These are phyloP conservation scores for Emericellopsis atlantica DNA, from an alignment of 2,329 filamentous ascomycete species.

Conservation along the genomic window DNA sequence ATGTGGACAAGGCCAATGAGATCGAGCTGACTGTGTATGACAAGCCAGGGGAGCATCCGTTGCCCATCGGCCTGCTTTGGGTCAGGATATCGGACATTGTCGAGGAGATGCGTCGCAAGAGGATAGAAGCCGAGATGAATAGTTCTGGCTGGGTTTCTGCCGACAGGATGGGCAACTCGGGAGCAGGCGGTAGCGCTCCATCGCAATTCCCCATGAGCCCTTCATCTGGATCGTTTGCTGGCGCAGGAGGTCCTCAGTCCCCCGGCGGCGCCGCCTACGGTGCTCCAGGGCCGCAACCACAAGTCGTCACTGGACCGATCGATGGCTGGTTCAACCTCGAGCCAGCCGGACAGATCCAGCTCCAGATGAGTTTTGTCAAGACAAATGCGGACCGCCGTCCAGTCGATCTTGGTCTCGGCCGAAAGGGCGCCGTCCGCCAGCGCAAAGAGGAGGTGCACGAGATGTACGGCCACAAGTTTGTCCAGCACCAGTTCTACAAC, in stretches of 20 bases:
- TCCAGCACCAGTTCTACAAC: slow-evolving; percentile 98
- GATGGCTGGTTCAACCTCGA: slow-evolving; percentile 97
- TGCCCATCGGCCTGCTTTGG: slow-evolving; percentile 93
- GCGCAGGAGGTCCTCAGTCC: slow-evolving; percentile 24
- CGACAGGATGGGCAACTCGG: slow-evolving; percentile 69
- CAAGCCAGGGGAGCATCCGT: slow-evolving; percentile 78
- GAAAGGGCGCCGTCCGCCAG: slow-evolving; percentile 92
- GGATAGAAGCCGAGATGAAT: slow-evolving; percentile 91
- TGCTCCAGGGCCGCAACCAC: slow-evolving; percentile 29
- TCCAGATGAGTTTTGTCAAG: slow-evolving; percentile 87
- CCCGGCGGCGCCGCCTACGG: slow-evolving; percentile 24
- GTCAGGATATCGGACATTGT: slow-evolving; percentile 93
- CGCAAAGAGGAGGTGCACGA: slow-evolving; percentile 97
- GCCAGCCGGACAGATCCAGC: slow-evolving; percentile 81
- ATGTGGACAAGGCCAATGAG: slow-evolving; percentile 97
- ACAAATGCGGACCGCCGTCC: slow-evolving; percentile 69
- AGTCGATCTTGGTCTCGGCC: slow-evolving; percentile 80
- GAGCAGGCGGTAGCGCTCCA: slow-evolving; percentile 24
- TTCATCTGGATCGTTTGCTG: slow-evolving; percentile 13
- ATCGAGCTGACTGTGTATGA: slow-evolving; percentile 97
- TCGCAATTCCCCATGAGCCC: slow-evolving; percentile 48
- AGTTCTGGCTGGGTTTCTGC: slow-evolving; percentile 94
- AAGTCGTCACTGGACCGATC: slow-evolving; percentile 49
- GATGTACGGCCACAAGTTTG: slow-evolving; percentile 98
- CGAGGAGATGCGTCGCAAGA: slow-evolving; percentile 94